A percentile compares a stretch with the other conserved stretches of the same genome.
Conservation (phyloP, 2,329 filamentous ascomycete species). For the Penicillium frequentans region DNA sequence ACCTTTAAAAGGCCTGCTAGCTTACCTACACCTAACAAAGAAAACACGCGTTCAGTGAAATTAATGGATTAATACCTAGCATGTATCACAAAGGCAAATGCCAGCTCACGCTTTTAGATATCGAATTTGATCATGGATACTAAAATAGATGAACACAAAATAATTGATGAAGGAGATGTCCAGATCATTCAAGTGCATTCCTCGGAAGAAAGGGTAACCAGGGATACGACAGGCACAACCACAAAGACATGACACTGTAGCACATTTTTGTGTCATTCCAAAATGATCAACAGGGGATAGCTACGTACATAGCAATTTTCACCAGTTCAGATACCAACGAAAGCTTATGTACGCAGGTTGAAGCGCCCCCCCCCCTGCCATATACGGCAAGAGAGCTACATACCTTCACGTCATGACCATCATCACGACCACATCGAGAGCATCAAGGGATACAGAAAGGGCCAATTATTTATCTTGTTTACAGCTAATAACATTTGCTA, state of each 20-base stretch:
- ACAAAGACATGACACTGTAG: conserved; percentile 10
- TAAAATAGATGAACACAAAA: not conserved
- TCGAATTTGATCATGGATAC: too few relatives aligned
- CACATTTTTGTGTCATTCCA: conserved; percentile 25
- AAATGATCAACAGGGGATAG: conserved; percentile 7
- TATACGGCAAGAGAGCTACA: conserved; percentile 7
- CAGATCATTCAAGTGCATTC: conserved; percentile 10
- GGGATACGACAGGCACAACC: conserved; percentile 10
- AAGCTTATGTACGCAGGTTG: conserved; percentile 11
- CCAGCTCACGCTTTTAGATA: too few relatives aligned
- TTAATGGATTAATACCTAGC: too few relatives aligned
- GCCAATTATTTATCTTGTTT: conserved; percentile 10
- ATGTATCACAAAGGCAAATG: too few relatives aligned
- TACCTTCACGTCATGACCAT: conserved; percentile 17
- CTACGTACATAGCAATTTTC: not conserved
- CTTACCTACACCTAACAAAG: too few relatives aligned
- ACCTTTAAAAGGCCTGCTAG: too few relatives aligned
- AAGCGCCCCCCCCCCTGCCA: conserved; percentile 1
- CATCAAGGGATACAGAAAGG: conserved; percentile 19
- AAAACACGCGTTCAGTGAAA: too few relatives aligned
- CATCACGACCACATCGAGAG: not conserved
- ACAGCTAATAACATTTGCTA: not conserved
- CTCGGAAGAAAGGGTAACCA: conserved; percentile 17
- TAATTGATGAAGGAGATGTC: not conserved
- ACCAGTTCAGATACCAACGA: conserved; percentile 8